These are phyloP conservation scores for Excoecaria cochinchinensis DNA, from an alignment of 345 rosid species.

Conservation along the genomic window DNA sequence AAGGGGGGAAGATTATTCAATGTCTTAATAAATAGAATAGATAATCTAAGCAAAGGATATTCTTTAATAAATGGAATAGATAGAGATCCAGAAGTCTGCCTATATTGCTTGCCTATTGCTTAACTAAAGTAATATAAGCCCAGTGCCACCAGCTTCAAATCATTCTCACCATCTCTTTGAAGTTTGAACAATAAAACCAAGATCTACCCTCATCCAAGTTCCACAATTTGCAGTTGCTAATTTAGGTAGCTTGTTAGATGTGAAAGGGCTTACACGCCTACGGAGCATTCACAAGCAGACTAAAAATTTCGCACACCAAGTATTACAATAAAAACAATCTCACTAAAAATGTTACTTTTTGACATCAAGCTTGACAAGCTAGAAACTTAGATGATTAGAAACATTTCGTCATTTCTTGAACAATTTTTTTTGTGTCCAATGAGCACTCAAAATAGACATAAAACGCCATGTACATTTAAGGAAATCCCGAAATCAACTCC, in stretches of 20 bases:
- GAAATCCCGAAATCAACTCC: conserved; percentile 6
- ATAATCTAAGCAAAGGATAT: no score
- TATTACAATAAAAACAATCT: not conserved
- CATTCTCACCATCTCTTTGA: no score
- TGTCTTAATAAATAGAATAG: no score
- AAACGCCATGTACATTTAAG: not conserved
- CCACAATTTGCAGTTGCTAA: no score
- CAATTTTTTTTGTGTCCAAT: not conserved
- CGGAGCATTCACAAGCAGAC: not conserved
- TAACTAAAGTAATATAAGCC: no score
- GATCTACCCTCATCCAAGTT: not conserved
- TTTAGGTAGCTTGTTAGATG: not conserved
- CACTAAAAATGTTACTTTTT: not conserved
- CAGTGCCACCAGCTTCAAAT: no score
- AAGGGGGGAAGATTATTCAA: no score
- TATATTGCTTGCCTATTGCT: no score
- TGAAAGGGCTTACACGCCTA: not conserved
- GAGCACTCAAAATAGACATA: not conserved
- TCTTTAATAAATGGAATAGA: no score
- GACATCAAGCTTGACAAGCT: not conserved
- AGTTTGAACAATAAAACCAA: no score
- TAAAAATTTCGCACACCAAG: not conserved
- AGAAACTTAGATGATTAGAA: not conserved
- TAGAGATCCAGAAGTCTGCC: no score
- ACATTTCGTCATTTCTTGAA: not conserved